phyloP scores from a whole-genome alignment of 2,329 filamentous ascomycete genomes.

The Cladorrhinum sp. region DNA sequence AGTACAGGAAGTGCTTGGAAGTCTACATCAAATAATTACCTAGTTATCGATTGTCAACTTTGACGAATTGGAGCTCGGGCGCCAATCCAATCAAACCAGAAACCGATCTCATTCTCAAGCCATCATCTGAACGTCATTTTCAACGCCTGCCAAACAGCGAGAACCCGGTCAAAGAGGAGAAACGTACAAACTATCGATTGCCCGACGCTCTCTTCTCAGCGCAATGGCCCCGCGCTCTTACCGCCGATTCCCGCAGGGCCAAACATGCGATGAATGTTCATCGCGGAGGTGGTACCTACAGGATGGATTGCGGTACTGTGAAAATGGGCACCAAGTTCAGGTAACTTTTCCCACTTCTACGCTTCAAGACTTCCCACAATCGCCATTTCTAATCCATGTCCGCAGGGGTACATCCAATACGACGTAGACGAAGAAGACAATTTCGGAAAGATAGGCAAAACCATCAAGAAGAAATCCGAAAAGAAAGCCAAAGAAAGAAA shows the following conservation, averaged over 20 bases:
- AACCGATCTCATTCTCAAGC: not conserved
- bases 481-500: constrained; percentile 50
- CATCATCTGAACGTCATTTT: not conserved
- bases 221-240: constrained; percentile 37
- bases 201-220: not conserved
- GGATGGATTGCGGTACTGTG: constrained; percentile 74
- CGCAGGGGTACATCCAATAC: constrained; percentile 56
- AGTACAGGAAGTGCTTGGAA: not conserved
- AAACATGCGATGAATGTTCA: constrained; percentile 63
- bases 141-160: not conserved
- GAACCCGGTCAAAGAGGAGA: not conserved
- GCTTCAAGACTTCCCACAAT: not conserved
- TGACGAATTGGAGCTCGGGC: not conserved
- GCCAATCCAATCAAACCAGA: not conserved
- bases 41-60: not conserved
- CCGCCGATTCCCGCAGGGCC: constrained; percentile 50
- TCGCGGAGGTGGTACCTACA: constrained; percentile 69
- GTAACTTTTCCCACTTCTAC: constrained; percentile 40
- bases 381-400: too few species aligned
- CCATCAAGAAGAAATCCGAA: constrained; percentile 56
- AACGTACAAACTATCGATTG: not conserved
- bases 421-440: constrained; percentile 65
- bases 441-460: constrained; percentile 58
- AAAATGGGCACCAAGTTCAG: constrained; percentile 76
- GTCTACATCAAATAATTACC: too few species aligned